Percentiles rank a stretch among this genome's conserved stretches.
Evolutionary conservation across 805 yeast genomes (phyloP).

Genomic region (Sporopachydermia lactativora): DNA sequence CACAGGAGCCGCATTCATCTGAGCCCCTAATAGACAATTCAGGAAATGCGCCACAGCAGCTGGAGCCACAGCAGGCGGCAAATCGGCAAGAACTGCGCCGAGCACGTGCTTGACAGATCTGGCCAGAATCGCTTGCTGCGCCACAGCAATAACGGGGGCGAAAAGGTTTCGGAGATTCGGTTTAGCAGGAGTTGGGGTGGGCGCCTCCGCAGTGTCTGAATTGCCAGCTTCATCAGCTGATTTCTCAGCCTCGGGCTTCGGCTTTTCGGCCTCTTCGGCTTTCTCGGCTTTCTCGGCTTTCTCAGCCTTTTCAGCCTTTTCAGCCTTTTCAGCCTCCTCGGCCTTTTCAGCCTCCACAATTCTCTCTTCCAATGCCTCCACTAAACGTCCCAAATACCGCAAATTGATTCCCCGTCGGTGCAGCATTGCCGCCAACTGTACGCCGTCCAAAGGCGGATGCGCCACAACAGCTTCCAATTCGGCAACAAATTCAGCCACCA

Average conservation of each 20-base stretch:
- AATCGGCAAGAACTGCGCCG: conserved; percentile 28
- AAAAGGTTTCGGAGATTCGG: conserved; percentile 20
- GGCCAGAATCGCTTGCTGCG: conserved; percentile 58
- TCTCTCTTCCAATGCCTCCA: conserved; percentile 8
- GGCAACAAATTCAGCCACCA: conserved; percentile 49
- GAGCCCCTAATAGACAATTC: conserved; percentile 49
- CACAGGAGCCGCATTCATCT: conserved; percentile 27
- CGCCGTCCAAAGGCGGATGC: conserved; percentile 69
- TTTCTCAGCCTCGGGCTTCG: conserved; percentile 20
- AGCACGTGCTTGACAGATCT: conserved; percentile 69
- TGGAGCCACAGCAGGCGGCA: conserved; percentile 45
- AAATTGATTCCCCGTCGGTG: conserved; percentile 79
- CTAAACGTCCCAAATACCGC: conserved; percentile 64
- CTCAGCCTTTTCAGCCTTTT: conserved; percentile 20
- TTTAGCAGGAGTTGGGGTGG: conserved; percentile 26
- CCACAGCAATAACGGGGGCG: conserved; percentile 31
- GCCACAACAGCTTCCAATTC: conserved; percentile 35
- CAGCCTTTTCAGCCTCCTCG: conserved; percentile 18
- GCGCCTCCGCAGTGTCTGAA: conserved; percentile 22
- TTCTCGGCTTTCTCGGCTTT: conserved; percentile 19
- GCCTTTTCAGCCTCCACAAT: conserved; percentile 30
- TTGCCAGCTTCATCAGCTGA: conserved; percentile 17
- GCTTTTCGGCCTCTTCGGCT: conserved; percentile 20
- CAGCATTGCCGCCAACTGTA: conserved; percentile 49
- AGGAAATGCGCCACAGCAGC: conserved; percentile 54